Percentiles rank a stretch among this genome's conserved stretches.
phyloP scores from a whole-genome alignment of 768 basidiomycete genomes.

The Phaffia australis region DNA sequence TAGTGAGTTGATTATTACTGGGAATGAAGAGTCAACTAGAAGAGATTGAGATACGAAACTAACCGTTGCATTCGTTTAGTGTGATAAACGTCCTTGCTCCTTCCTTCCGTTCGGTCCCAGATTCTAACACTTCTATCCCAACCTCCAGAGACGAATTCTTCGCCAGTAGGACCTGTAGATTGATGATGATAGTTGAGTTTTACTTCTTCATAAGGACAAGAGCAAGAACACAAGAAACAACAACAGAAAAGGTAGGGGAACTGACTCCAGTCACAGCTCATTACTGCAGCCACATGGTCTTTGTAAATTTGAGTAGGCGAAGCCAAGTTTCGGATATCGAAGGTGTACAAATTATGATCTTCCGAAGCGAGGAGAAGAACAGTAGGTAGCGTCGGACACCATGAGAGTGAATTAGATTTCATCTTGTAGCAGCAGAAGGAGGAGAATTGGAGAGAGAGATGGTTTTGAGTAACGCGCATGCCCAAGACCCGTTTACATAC shows the following conservation, averaged over 20 bases:
- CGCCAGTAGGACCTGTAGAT: conserved; percentile 57
- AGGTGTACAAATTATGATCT: conserved; percentile 96
- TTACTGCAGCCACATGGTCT: conserved; percentile 90
- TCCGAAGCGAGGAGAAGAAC: conserved; percentile 87
- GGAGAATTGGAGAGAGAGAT: background rate
- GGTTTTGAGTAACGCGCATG: background rate
- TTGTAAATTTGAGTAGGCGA: conserved; percentile 89
- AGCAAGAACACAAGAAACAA: no score
- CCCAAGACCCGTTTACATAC: no score
- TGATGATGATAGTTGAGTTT: background rate
- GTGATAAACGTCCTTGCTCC: conserved; percentile 80
- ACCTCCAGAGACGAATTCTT: conserved; percentile 89
- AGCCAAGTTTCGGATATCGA: conserved; percentile 76
- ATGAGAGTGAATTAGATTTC: conserved; percentile 77
- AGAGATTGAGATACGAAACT: conserved; percentile 21
- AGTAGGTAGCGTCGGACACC: conserved; percentile 95
- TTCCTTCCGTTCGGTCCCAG: conserved; percentile 79
- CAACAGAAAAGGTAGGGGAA: conserved; percentile 2
- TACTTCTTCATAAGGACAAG: no score
- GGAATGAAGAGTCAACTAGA: background rate
- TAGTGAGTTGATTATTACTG: background rate
- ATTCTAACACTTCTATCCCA: conserved; percentile 92
- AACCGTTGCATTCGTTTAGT: conserved; percentile 98
- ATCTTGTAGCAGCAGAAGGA: conserved; percentile 45
- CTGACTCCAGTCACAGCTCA: conserved; percentile 85